Percentiles rank a stretch among this genome's conserved stretches.
Conservation (phyloP, 1,139 yeast genomes). For the Pichia sp. region DNA sequence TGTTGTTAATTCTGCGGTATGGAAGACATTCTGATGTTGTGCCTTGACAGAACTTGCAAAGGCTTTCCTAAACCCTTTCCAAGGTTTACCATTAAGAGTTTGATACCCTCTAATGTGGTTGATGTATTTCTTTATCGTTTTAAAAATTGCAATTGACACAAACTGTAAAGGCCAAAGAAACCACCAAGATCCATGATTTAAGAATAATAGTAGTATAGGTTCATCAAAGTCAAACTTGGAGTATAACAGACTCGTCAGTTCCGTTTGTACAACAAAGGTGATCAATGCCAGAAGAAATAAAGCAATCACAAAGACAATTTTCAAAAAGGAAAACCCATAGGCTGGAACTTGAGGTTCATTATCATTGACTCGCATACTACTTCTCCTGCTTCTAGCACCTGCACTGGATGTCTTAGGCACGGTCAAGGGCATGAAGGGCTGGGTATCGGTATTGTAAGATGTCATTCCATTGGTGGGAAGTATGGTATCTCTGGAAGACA, state of each 20-base stretch:
- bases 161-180: conserved; percentile 68
- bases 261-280: conserved; percentile 74
- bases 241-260: conserved; percentile 68
- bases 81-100: conserved; percentile 29
- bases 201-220: conserved; percentile 58
- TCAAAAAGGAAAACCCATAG: conserved; percentile 28
- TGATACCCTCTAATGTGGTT: conserved; percentile 29
- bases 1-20: conserved; percentile 29
- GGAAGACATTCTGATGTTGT: conserved; percentile 30
- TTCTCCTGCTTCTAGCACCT: background rate
- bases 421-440: too few relatives aligned
- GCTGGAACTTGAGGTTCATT: background rate
- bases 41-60: conserved; percentile 38
- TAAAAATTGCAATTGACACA: conserved; percentile 36
- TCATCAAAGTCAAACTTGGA: conserved; percentile 50
- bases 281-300: conserved; percentile 55
- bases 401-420: background rate
- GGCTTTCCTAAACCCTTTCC: conserved; percentile 33
- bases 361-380: background rate
- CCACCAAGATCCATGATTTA: conserved; percentile 82
- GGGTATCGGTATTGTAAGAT: too few relatives aligned
- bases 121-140: conserved; percentile 34
- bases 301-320: conserved; percentile 45
- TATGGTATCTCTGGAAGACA: too few relatives aligned
- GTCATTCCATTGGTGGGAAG: too few relatives aligned